These are phyloP conservation scores for Cinnamomum micranthum DNA, from an alignment of 164 flowering plant species.

Conservation along the genomic window DNA sequence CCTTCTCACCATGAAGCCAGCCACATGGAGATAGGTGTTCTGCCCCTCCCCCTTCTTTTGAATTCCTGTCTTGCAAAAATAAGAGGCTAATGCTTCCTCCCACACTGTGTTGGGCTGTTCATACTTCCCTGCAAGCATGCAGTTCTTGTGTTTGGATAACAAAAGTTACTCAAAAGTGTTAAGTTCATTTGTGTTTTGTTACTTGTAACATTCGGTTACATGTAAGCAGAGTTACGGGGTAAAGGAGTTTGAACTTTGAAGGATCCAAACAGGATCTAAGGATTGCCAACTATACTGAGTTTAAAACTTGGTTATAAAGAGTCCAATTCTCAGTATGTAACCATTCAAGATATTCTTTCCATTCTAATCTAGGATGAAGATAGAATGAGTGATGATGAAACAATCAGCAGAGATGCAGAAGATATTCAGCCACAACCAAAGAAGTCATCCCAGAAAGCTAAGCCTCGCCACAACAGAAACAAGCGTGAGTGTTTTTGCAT, in stretches of 20 bases:
- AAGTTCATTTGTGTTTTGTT: too few relatives aligned
- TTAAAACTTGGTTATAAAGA: neutral
- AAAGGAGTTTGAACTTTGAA: too few relatives aligned
- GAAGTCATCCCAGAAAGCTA: constrained; percentile 23
- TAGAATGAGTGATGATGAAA: constrained; percentile 17
- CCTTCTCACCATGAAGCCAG: too few relatives aligned
- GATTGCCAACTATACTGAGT: neutral
- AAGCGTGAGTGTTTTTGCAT: constrained; percentile 41
- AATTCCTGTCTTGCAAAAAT: too few relatives aligned
- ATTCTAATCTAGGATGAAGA: constrained; percentile 27
- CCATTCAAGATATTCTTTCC: neutral
- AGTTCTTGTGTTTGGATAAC: neutral
- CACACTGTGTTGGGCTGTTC: too few relatives aligned
- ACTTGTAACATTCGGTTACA: too few relatives aligned
- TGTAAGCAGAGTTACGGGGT: too few relatives aligned
- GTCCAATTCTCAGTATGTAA: neutral
- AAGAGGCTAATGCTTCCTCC: too few relatives aligned
- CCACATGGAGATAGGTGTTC: neutral
- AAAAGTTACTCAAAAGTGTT: too few relatives aligned
- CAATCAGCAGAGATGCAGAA: constrained; percentile 11
- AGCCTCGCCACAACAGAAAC: constrained; percentile 25
- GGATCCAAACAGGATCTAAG: neutral
- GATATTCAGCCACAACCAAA: constrained; percentile 24
- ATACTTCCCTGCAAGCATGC: neutral
- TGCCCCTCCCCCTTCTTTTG: neutral